These are phyloP conservation scores for Synchytrium microbalum DNA, from an alignment of 371 early-diverging fungal species.

Conservation along the genomic window DNA sequence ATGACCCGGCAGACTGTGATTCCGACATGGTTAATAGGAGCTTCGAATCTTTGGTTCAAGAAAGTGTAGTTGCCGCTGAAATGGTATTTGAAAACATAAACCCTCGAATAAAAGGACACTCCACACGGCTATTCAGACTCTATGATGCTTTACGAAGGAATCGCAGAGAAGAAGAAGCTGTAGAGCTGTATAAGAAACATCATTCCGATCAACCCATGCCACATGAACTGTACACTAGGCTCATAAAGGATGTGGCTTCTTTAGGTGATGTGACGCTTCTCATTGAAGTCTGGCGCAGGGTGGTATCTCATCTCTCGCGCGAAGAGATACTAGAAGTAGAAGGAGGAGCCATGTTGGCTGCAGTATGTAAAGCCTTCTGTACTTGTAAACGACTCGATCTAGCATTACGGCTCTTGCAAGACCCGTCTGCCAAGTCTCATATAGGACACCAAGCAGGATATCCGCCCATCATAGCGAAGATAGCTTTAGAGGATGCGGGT, in stretches of 20 bases:
- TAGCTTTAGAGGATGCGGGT: neutral
- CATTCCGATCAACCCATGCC: neutral
- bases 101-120: neutral
- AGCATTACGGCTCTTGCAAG: neutral
- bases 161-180: neutral
- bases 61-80: neutral
- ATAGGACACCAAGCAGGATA: neutral
- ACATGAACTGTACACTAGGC: neutral
- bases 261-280: neutral
- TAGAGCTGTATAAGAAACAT: neutral
- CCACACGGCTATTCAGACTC: neutral
- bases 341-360: neutral
- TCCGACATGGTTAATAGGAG: neutral
- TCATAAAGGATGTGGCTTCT: neutral
- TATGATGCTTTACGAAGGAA: neutral
- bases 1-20: neutral
- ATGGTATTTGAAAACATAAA: neutral
- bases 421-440: neutral
- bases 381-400: neutral
- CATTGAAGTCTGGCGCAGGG: neutral
- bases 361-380: neutral
- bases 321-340: neutral
- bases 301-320: neutral
- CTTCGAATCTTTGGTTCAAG: neutral
- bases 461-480: neutral